A percentile compares a stretch with the other conserved stretches of the same genome.
Evolutionary conservation across 2,329 filamentous ascomycete species (phyloP).

Genomic region (Apiospora kogelbergensis): DNA sequence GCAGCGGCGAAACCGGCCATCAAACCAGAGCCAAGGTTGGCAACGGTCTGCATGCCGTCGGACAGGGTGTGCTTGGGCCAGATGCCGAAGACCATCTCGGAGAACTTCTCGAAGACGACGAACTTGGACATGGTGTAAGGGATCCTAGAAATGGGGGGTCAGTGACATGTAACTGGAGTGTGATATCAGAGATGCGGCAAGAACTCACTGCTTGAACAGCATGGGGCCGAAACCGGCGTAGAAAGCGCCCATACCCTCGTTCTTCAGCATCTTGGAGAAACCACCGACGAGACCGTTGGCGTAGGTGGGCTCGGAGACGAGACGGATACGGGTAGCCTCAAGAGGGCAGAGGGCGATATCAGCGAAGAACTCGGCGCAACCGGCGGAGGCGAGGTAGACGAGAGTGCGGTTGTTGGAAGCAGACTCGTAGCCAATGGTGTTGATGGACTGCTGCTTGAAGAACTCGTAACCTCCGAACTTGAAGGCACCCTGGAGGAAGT

Average conservation of each 20-base stretch:
- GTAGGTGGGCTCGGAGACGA: conserved; percentile 72
- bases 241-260: conserved; percentile 70
- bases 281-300: conserved; percentile 67
- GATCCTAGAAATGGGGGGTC: conserved; percentile 47
- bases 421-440: conserved; percentile 63
- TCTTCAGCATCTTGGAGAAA: conserved; percentile 68
- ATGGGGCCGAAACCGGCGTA: conserved; percentile 76
- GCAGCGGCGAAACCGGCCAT: conserved; percentile 76
- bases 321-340: conserved; percentile 76
- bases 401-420: conserved; percentile 66
- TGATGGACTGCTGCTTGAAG: conserved; percentile 79
- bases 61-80: conserved; percentile 64
- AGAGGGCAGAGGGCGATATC: conserved; percentile 74
- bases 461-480: conserved; percentile 82
- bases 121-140: conserved; percentile 83
- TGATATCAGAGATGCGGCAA: not conserved
- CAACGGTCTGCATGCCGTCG: conserved; percentile 61
- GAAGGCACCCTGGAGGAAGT: conserved; percentile 79
- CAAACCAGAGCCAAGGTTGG: conserved; percentile 74
- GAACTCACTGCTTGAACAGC: conserved; percentile 65
- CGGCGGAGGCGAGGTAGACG: conserved; percentile 63
- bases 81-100: conserved; percentile 60
- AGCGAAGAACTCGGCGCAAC: conserved; percentile 53
- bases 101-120: conserved; percentile 76
- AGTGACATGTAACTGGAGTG: conserved; percentile 10